Percentiles rank a stretch among this genome's conserved stretches.
phyloP scores from a whole-genome alignment of 2,329 filamentous ascomycete species.

The Thelonectria olida region DNA sequence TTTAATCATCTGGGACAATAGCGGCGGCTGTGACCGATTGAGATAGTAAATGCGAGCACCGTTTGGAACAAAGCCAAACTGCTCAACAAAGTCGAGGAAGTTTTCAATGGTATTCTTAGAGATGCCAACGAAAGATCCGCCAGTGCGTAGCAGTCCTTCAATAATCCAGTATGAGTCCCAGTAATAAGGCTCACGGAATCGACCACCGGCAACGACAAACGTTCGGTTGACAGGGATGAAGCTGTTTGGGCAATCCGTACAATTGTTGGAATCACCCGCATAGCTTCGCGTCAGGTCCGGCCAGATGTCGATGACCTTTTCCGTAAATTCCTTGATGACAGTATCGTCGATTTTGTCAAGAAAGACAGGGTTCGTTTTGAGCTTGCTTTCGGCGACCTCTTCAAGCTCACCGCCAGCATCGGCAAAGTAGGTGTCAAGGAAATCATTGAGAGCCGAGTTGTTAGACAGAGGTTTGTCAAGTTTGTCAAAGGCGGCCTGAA shows the following conservation, averaged over 20 bases:
- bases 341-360: constrained; percentile 64
- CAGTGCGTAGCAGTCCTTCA: constrained; percentile 71
- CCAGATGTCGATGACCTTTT: constrained; percentile 75
- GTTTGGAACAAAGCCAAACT: constrained; percentile 73
- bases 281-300: constrained; percentile 72
- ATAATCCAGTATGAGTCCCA: constrained; percentile 78
- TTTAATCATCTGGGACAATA: constrained; percentile 73
- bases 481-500: constrained; percentile 67
- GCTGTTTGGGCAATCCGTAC: constrained; percentile 68
- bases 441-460: constrained; percentile 68
- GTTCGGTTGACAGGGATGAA: constrained; percentile 73
- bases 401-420: constrained; percentile 70
- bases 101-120: constrained; percentile 75
- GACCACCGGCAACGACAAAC: constrained; percentile 76
- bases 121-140: constrained; percentile 70
- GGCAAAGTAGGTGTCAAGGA: constrained; percentile 71
- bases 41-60: constrained; percentile 74
- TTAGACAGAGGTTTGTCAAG: constrained; percentile 70
- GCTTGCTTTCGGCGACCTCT: constrained; percentile 58
- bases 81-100: constrained; percentile 72
- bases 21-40: constrained; percentile 73
- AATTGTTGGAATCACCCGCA: constrained; percentile 58
- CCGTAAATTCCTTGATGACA: constrained; percentile 67
- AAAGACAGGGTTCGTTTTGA: constrained; percentile 67
- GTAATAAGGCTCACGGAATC: constrained; percentile 76